Percentiles rank a stretch among this genome's conserved stretches.
Conservation (phyloP, 2,329 filamentous ascomycete species). For the Myriosclerotinia scirpicola region DNA sequence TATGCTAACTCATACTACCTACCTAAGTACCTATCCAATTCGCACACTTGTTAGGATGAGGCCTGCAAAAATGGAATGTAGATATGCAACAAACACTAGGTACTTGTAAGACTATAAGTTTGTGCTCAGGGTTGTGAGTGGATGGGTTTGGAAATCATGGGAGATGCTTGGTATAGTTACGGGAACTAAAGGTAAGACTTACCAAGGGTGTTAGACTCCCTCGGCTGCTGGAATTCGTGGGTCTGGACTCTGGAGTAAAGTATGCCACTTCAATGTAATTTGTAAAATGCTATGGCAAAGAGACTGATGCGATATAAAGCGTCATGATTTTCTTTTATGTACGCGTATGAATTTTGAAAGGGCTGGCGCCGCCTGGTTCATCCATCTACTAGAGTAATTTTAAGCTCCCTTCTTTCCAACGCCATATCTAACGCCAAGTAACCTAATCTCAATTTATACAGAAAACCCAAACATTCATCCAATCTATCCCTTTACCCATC, state of each 20-base stretch:
- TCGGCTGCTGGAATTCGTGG: neutral
- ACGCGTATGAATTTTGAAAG: neutral
- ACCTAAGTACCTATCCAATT: neutral
- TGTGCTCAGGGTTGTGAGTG: neutral
- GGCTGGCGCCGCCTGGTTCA: no score
- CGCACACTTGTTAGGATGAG: neutral
- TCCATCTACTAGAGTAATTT: neutral
- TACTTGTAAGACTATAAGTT: neutral
- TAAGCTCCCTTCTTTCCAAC: neutral
- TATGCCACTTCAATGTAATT: neutral
- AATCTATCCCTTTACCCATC: no score
- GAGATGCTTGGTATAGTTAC: neutral
- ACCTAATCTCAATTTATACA: neutral
- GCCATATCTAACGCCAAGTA: neutral
- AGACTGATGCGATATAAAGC: neutral
- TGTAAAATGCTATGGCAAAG: neutral
- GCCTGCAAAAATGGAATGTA: neutral
- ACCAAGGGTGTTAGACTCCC: neutral
- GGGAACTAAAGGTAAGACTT: neutral
- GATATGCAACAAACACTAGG: neutral
- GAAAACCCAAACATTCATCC: neutral
- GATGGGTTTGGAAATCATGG: neutral
- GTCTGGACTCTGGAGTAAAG: neutral
- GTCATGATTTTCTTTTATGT: neutral
- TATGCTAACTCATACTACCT: neutral